Percentiles rank a stretch among this genome's conserved stretches.
phyloP scores from a whole-genome alignment of 176 grass and related monocot species.

The Avena eriantha region DNA sequence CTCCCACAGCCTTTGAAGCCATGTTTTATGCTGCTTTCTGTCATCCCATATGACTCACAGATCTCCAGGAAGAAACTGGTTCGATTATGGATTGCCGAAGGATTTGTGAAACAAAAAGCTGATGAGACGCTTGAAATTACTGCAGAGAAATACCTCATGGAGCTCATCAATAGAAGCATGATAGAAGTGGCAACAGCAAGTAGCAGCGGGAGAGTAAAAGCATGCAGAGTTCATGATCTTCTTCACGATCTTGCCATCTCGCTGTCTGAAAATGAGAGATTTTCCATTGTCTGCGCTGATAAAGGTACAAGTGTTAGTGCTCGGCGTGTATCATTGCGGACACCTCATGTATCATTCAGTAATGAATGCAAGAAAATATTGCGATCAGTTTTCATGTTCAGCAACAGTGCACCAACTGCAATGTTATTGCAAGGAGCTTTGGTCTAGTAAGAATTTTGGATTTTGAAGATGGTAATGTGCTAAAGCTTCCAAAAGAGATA shows the following conservation, averaged over 20 bases:
- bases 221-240: constrained; percentile 49
- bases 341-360: constrained; percentile 14
- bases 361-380: constrained; percentile 43
- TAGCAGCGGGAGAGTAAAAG: constrained; percentile 45
- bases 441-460: constrained; percentile 47
- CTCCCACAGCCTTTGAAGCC: constrained; percentile 47
- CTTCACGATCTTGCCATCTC: constrained; percentile 51
- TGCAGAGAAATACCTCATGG: constrained; percentile 60
- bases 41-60: constrained; percentile 43
- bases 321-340: constrained; percentile 33
- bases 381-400: constrained; percentile 52
- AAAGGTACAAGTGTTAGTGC: background rate
- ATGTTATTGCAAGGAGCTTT: constrained; percentile 39
- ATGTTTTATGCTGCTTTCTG: constrained; percentile 56
- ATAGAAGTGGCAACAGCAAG: constrained; percentile 32
- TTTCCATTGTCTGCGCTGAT: constrained; percentile 35
- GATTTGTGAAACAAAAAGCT: constrained; percentile 48
- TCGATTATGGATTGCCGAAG: constrained; percentile 56
- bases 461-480: constrained; percentile 47
- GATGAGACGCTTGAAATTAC: constrained; percentile 49
- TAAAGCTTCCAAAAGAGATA: constrained; percentile 46
- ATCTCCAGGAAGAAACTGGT: constrained; percentile 53
- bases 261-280: constrained; percentile 38
- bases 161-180: constrained; percentile 53
- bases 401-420: background rate